Evolutionary conservation across 192 early-diverging fungal genomes (phyloP), one percentile per base, ranked within the genome.

Genomic region (Gamsiella multidivaricata): DNA sequence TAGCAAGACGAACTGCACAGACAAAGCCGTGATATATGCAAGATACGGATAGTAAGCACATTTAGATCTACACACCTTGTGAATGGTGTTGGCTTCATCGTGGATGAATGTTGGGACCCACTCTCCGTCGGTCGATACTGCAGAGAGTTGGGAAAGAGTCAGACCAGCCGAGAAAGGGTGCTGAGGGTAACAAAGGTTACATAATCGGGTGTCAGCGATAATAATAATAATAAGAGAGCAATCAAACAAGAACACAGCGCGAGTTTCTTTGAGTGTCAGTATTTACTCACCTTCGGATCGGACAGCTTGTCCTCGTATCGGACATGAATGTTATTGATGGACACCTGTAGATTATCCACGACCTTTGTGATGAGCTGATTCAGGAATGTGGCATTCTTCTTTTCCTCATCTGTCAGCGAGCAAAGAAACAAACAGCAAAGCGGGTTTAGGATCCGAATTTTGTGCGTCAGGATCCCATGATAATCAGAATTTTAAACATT

Each of bases 241-340:
- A n/a, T n/a, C n/a, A n/a, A n/a, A n/a, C n/a, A n/a, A n/a, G n/a
- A n/a, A n/a, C n/a, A n/a, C n/a, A n/a, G n/a, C n/a, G n/a, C n/a
- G n/a, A n/a, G n/a, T n/a, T n/a, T n/a, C n/a, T n/a, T n/a, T n/a
- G n/a, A n/a, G n/a, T n/a, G n/a, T n/a, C n/a, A n/a, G n/a, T n/a
- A n/a, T n/a, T n/a, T n/a, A n/a, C n/a, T n/a, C n/a, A 83, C 82
- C 45, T 84, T 85, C 17, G 91, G 91, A 69, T 90, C 91, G 54
- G 90, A 93, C 54, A 89, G 65, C 23, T 85, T 82, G 84, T 99
- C 97, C 69, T 98, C 97, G 80, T 97, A 99, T 28, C 97, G 84
- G 54, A 99, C 84, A 70, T 99, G 97, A 41, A 98, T 98, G 78
- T 97, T 95, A 50, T 92, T 90, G 67, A 99, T 96, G 10, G 93